Base-by-base conservation (phyloP, 805 yeast genomes). In the Schizosaccharomyces octosporus region DNA sequence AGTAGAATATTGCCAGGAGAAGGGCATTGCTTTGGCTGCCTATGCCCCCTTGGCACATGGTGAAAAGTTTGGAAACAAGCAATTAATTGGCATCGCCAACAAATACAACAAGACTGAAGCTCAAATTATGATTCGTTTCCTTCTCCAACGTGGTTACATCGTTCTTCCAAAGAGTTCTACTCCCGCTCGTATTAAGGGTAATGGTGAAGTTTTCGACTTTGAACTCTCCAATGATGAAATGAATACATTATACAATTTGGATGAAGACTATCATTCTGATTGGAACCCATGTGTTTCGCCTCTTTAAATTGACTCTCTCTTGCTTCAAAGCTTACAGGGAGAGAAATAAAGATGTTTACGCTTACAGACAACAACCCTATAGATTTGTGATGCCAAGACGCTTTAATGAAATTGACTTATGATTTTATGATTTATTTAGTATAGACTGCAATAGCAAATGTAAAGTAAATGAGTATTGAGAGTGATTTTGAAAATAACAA, bases 91-190 rank as follows among this genome's bases (percentile, higher is more conserved):
- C 54, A 67, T 85, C 63, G 81, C 83, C 41, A 67, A 74, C 51
- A 76, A 75, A 62, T 76, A 76, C 48, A 74, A 75, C 1, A 75
- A 78, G 31, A 67, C 83, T 7, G 73, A 78, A 21, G 83, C 83
- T 4, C 87, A 84, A 67, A 77, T 85, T 15, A 72, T 85, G 63
- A 73, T 85, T 61, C 78, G 83, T 67, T 86, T 94, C 94, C 79
- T 66, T 19, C 63, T 78, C n/a, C 75, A 77, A 63, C 72, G 63
- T 63, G 79, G 79, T 1, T 74, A 74, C 48, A 71, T 85, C 57
- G 85, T 85, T 3, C 74, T 85, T 64, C 87, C 85, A 21, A 85
- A 85, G 71, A 80, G 89, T 4, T 74, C 75, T 55, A 78, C 77
- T 5, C 67, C 74, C 11, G 68, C 72, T 17, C 76, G 93, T 68